Base-by-base conservation (phyloP, 2,329 filamentous ascomycete genomes). In the Akanthomyces uredinophilus region DNA sequence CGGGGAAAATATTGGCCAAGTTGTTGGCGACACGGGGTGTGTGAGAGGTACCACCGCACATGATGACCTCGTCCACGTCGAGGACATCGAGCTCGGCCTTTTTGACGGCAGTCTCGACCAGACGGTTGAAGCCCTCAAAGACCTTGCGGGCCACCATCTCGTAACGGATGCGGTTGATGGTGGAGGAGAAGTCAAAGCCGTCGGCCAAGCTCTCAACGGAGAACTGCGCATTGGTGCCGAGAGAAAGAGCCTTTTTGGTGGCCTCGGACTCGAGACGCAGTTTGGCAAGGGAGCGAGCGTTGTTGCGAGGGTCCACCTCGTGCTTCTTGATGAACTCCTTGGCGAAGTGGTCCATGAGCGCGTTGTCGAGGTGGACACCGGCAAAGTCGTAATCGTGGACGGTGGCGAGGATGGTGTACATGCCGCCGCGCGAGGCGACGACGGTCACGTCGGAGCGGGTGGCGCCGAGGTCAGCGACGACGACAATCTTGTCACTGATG, bases 271-370 rank as follows among this genome's bases (percentile, higher is more conserved):
- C 95, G 53, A 92, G 83, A 77, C 92, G 94, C 68, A 99, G 82
- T 84, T 98, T 99, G 65, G 95, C 93, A 69, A 97, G 79, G 70
- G 90, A 89, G 70, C 88, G 88, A 61, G 88, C 82, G 73, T 95
- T 91, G 72, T 88, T 84, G 68, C 93, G 86, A 24, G 95, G 95
- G 76, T 98, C 95, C 63, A 86, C 86, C 79, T 88, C 89, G 84
- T 98, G 86, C 84, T 96, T 96, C 86, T 99, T 98, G 72, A 95
- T 85, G 79, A 99, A 99, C 78, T 99, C 95, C 83, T 99, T 99
- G 69, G 94, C 90, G 70, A 98, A 97, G 82, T 97, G 89, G 74
- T 99, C 94, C 74, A 96, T 90, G 63, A 99, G 83, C 55, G 94
- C 89, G 74, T 95, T 85, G 80, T 99, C 95, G 62, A 99, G 83